Conservation (phyloP, 148 eudicot species). For the Polygonum maritimum region DNA sequence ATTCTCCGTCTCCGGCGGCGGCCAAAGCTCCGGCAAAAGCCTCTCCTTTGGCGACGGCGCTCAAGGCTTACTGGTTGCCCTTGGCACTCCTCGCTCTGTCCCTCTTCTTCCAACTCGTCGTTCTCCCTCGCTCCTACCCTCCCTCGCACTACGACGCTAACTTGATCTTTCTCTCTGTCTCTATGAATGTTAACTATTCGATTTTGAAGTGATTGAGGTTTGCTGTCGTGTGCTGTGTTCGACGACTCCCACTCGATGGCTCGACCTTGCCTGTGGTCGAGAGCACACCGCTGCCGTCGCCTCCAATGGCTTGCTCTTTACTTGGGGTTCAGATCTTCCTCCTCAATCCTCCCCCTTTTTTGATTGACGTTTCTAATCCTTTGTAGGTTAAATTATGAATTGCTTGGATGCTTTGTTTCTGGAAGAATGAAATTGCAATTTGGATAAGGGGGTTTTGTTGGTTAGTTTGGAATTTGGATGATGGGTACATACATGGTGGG, state of each 20-base stretch:
- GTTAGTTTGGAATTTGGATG: neutral
- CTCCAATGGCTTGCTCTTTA: slow-evolving; percentile 91
- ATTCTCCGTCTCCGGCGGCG: no score
- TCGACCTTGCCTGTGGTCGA: slow-evolving; percentile 88
- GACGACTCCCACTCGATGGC: slow-evolving; percentile 52
- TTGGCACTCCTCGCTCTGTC: no score
- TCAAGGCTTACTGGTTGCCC: no score
- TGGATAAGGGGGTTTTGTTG: neutral
- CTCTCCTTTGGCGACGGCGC: no score
- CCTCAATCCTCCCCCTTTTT: slow-evolving; percentile 12
- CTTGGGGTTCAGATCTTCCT: slow-evolving; percentile 78
- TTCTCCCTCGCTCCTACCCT: no score
- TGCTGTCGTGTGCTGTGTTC: no score
- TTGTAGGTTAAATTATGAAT: neutral
- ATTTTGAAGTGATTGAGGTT: no score
- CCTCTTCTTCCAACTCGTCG: no score
- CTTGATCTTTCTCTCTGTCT: no score
- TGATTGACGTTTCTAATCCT: neutral
- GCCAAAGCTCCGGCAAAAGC: no score
- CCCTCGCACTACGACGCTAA: no score
- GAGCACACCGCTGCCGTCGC: slow-evolving; percentile 92
- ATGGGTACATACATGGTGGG: neutral
- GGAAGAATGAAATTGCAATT: neutral
- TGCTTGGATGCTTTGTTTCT: neutral
- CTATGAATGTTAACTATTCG: no score